phyloP scores from a whole-genome alignment of 139 green algal genomes.

The Ettlia oleoabundans region DNA sequence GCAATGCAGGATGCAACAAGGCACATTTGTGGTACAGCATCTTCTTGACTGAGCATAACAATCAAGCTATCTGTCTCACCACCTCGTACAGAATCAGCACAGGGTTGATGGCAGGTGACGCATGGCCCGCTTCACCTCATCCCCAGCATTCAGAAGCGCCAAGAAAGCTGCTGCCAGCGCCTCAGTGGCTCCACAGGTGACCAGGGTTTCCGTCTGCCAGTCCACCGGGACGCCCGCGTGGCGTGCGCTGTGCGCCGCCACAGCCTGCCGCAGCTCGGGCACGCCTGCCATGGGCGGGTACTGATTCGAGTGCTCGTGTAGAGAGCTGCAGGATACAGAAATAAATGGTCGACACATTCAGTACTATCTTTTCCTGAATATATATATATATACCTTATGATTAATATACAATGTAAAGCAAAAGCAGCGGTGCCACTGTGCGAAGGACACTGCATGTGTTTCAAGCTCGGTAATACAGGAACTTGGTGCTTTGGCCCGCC shows the following conservation, averaged over 20 bases:
- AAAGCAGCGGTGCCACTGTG: not conserved
- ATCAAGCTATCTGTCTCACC: too few relatives aligned
- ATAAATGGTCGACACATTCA: not conserved
- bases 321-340: not conserved
- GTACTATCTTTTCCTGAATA: not conserved
- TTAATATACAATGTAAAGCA: not conserved
- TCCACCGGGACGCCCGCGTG: slow-evolving; percentile 54
- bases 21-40: too few relatives aligned
- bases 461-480: too few relatives aligned
- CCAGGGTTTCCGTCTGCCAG: slow-evolving; percentile 67
- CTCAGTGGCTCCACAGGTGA: slow-evolving; percentile 85
- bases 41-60: too few relatives aligned
- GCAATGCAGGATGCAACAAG: too few relatives aligned
- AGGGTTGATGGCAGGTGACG: not conserved
- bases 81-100: slow-evolving; percentile 43
- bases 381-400: not conserved
- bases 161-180: slow-evolving; percentile 78
- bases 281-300: slow-evolving; percentile 71
- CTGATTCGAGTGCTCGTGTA: slow-evolving; percentile 22
- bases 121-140: slow-evolving; percentile 72
- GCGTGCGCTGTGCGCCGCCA: slow-evolving; percentile 66
- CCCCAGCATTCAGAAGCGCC: slow-evolving; percentile 76
- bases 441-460: too few relatives aligned
- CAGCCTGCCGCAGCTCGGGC: slow-evolving; percentile 72
- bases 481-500: not conserved